Conservation (phyloP, 371 early-diverging fungal species). For the Lichtheimia ramosa region DNA sequence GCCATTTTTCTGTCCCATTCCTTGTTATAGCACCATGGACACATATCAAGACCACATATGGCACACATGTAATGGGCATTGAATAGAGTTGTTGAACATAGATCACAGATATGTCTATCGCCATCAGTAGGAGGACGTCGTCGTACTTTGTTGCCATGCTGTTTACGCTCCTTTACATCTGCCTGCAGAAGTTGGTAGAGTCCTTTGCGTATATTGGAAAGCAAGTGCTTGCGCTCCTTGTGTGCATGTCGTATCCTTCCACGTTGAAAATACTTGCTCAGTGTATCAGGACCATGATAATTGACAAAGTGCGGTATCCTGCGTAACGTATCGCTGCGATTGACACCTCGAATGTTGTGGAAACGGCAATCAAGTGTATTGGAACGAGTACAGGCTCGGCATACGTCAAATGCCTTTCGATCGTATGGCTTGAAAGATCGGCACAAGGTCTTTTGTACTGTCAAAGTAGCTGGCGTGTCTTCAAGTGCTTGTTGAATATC, state of each 20-base stretch:
- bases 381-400: no score
- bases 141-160: not conserved
- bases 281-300: slow-evolving; percentile 1
- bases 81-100: slow-evolving; percentile 46
- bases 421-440: no score
- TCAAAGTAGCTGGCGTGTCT: no score
- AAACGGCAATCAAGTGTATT: slow-evolving; percentile 10
- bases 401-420: no score
- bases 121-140: slow-evolving; percentile 14
- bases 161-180: not conserved
- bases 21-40: slow-evolving; percentile 47
- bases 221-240: not conserved
- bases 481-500: no score
- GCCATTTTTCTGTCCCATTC: slow-evolving; percentile 7
- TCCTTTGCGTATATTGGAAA: slow-evolving; percentile 5
- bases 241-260: not conserved
- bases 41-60: slow-evolving; percentile 57
- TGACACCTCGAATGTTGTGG: slow-evolving; percentile 7
- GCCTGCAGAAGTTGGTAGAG: slow-evolving; percentile 6
- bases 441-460: no score
- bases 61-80: slow-evolving; percentile 54
- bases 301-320: slow-evolving; percentile 9
- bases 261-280: not conserved
- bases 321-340: not conserved
- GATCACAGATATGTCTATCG: slow-evolving; percentile 50